Percentiles rank a stretch among this genome's conserved stretches.
phyloP scores from a whole-genome alignment of 768 basidiomycete genomes.

The Pholiota microspora region DNA sequence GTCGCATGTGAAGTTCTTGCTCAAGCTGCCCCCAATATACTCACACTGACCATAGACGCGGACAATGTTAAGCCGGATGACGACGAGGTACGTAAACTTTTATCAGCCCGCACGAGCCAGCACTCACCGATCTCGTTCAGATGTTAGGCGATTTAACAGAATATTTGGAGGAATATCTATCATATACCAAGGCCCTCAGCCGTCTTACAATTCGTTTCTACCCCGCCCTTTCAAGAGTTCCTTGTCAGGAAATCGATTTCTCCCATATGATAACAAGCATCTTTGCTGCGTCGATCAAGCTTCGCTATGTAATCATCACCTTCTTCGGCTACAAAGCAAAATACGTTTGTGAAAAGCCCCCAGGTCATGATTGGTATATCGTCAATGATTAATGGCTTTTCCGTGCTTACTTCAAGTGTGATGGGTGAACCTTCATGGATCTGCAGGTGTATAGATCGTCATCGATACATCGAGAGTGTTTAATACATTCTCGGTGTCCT shows the following conservation, averaged over 20 bases:
- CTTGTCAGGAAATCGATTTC: conserved; percentile 23
- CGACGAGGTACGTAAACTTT: conserved; percentile 11
- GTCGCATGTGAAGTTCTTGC: conserved; percentile 15
- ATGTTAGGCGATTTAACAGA: conserved; percentile 21
- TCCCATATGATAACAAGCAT: conserved; percentile 24
- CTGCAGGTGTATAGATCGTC: conserved; percentile 29
- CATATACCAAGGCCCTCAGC: conserved; percentile 13
- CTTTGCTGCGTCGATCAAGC: conserved; percentile 17
- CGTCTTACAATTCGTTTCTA: conserved; percentile 22
- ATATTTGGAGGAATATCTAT: conserved; percentile 23
- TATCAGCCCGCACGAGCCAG: not conserved
- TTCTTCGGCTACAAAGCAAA: conserved; percentile 20
- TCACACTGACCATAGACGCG: conserved; percentile 18
- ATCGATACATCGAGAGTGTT: conserved; percentile 30
- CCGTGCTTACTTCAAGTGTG: not conserved
- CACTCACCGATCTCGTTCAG: conserved; percentile 1
- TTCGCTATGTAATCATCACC: conserved; percentile 20
- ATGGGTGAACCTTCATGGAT: not conserved
- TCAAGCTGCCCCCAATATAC: conserved; percentile 13
- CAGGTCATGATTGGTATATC: conserved; percentile 22
- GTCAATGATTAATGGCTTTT: conserved; percentile 15
- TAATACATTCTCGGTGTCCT: conserved; percentile 32
- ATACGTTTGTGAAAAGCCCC: conserved; percentile 23
- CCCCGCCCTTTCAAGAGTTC: conserved; percentile 15
- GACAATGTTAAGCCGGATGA: conserved; percentile 21